Evolutionary conservation across 768 basidiomycete genomes (phyloP).

Genomic region (Austroboletus eburneus): DNA sequence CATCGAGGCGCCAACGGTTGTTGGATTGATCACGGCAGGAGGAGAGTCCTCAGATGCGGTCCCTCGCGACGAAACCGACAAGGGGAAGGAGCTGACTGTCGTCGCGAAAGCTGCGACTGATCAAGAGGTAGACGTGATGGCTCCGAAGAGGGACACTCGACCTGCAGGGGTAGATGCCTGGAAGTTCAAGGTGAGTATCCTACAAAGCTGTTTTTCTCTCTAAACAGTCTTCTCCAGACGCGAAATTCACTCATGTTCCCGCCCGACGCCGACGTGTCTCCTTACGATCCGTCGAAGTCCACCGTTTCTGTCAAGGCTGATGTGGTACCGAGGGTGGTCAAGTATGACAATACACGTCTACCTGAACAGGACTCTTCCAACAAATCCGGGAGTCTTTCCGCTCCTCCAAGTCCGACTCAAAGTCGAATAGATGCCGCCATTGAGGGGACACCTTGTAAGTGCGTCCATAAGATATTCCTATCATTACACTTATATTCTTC

Average conservation of each 20-base stretch:
- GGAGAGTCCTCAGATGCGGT: conserved; percentile 13
- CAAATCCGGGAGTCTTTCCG: conserved; percentile 42
- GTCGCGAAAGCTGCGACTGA: conserved; percentile 27
- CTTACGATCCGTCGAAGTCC: conserved; percentile 52
- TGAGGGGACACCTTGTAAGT: conserved; percentile 83
- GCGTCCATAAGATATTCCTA: neutral
- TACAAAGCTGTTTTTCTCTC: neutral
- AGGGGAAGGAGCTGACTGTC: conserved; percentile 13
- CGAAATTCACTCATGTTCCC: conserved; percentile 95
- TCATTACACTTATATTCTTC: conserved; percentile 7
- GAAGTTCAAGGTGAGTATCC: conserved; percentile 65
- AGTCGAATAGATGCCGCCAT: conserved; percentile 93
- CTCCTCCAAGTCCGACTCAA: conserved; percentile 83
- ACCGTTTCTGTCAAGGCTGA: conserved; percentile 28
- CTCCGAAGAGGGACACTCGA: conserved; percentile 69
- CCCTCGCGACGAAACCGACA: conserved; percentile 25
- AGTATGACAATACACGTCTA: conserved; percentile 78
- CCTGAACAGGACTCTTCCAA: conserved; percentile 59
- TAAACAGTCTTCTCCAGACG: conserved; percentile 45
- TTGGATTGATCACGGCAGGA: conserved; percentile 47
- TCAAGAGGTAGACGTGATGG: conserved; percentile 66
- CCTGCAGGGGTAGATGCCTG: conserved; percentile 73
- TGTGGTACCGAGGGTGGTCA: conserved; percentile 59
- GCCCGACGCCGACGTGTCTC: conserved; percentile 85
- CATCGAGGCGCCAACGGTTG: conserved; percentile 56